phyloP scores from a whole-genome alignment of 2,329 filamentous ascomycete species.

The Paramyrothecium roridum region DNA sequence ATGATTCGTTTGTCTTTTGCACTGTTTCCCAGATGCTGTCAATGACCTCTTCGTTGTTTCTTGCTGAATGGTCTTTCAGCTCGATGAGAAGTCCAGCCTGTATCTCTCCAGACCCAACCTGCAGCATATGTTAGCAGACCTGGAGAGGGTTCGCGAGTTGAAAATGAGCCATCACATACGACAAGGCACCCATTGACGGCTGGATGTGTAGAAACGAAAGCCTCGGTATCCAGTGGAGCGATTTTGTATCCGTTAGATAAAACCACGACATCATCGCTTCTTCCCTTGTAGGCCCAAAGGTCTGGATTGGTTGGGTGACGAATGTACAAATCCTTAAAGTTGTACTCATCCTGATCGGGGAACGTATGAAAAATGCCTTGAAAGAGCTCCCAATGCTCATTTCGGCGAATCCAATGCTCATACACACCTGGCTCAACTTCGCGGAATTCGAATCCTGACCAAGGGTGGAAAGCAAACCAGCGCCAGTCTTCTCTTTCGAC shows the following conservation, averaged over 20 bases:
- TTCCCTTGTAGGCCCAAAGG: constrained; percentile 24
- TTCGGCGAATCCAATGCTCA: constrained; percentile 28
- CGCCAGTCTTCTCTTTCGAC: constrained; percentile 22
- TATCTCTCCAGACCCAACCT: constrained; percentile 19
- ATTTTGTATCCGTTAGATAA: constrained; percentile 29
- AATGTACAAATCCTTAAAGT: constrained; percentile 25
- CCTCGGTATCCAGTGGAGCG: constrained; percentile 23
- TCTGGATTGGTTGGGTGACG: constrained; percentile 20
- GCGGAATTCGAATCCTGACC: constrained; percentile 29
- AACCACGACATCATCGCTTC: constrained; percentile 25
- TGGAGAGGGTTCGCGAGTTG: not conserved
- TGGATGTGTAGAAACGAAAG: constrained; percentile 18
- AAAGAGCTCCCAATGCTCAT: constrained; percentile 22
- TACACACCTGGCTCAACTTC: constrained; percentile 22
- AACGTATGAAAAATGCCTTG: constrained; percentile 31
- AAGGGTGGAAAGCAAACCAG: constrained; percentile 29
- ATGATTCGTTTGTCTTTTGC: constrained; percentile 36
- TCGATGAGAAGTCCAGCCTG: constrained; percentile 23
- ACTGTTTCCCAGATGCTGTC: constrained; percentile 42
- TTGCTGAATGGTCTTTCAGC: constrained; percentile 14
- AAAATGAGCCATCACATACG: too few relatives aligned
- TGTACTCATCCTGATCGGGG: constrained; percentile 18
- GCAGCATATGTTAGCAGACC: not conserved
- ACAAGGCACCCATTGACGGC: constrained; percentile 21
- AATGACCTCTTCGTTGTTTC: constrained; percentile 21